phyloP scores from a whole-genome alignment of 108 stramenopile species.

The Fragilariopsis cylindrus region DNA sequence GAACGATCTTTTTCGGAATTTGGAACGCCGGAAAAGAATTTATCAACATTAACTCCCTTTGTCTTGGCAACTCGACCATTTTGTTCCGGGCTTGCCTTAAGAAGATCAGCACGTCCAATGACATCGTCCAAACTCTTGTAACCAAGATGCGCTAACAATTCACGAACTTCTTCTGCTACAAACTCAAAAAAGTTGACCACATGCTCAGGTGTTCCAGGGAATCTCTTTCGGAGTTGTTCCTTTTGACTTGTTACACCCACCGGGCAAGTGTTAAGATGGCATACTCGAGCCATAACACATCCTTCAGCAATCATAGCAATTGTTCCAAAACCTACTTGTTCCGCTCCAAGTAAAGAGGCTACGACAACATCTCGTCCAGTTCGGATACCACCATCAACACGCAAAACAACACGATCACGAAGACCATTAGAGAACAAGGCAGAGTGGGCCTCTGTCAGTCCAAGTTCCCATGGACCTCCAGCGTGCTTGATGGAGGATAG shows the following conservation, averaged over 20 bases:
- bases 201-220: conserved; percentile 96
- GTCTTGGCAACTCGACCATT: conserved; percentile 72
- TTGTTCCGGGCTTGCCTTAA: conserved; percentile 70
- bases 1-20: conserved; percentile 56
- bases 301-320: conserved; percentile 96
- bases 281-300: conserved; percentile 95
- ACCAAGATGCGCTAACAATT: conserved; percentile 87
- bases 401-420: conserved; percentile 85
- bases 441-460: conserved; percentile 90
- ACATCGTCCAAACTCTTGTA: conserved; percentile 91
- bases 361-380: conserved; percentile 91
- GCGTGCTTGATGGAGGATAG: conserved; percentile 92
- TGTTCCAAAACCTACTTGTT: conserved; percentile 94
- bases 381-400: conserved; percentile 92
- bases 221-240: conserved; percentile 93
- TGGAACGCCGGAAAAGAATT: conserved; percentile 81
- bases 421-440: conserved; percentile 85
- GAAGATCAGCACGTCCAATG: conserved; percentile 91
- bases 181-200: conserved; percentile 96
- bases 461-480: conserved; percentile 94
- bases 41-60: conserved; percentile 57
- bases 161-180: conserved; percentile 91
- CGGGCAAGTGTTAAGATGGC: conserved; percentile 96
- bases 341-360: conserved; percentile 91
- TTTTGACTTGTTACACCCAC: conserved; percentile 96